These are phyloP conservation scores for Neospora caninum DNA, from an alignment of 169 alveolate species.

Conservation along the genomic window DNA sequence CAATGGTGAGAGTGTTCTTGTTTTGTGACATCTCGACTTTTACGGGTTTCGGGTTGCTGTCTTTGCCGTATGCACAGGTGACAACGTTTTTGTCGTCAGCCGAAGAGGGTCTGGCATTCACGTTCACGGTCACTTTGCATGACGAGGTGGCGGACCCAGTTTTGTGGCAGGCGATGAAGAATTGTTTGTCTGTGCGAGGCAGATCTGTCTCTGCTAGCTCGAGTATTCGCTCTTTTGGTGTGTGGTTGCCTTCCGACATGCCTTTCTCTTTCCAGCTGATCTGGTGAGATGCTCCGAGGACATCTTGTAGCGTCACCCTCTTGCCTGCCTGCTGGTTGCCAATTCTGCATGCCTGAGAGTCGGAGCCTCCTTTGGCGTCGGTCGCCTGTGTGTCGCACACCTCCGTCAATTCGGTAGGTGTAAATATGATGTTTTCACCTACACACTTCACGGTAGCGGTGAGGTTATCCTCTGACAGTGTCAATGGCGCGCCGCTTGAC, in stretches of 20 bases:
- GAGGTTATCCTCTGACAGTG: background rate
- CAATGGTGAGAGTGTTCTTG: conserved; percentile 8
- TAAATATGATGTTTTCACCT: background rate
- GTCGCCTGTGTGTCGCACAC: background rate
- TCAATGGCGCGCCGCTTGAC: too few species aligned
- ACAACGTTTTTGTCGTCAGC: conserved; percentile 3
- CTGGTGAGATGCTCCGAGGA: background rate
- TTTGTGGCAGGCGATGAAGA: background rate
- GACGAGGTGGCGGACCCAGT: background rate
- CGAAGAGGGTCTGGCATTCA: background rate
- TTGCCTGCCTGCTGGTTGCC: background rate
- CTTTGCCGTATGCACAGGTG: background rate
- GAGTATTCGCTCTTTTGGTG: background rate
- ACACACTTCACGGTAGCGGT: background rate
- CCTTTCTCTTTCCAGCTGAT: background rate
- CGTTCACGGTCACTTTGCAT: background rate
- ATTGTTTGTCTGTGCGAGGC: background rate
- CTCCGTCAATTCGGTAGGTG: background rate
- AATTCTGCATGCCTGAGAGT: background rate
- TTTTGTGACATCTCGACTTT: background rate
- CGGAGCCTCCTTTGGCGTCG: too few species aligned
- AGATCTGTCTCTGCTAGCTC: background rate
- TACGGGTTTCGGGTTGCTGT: background rate
- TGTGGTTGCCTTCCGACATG: too few species aligned
- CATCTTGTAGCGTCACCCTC: background rate